Evolutionary conservation across 306 rosid genomes (phyloP).

Genomic region (Dalbergia cochinchinensis): DNA sequence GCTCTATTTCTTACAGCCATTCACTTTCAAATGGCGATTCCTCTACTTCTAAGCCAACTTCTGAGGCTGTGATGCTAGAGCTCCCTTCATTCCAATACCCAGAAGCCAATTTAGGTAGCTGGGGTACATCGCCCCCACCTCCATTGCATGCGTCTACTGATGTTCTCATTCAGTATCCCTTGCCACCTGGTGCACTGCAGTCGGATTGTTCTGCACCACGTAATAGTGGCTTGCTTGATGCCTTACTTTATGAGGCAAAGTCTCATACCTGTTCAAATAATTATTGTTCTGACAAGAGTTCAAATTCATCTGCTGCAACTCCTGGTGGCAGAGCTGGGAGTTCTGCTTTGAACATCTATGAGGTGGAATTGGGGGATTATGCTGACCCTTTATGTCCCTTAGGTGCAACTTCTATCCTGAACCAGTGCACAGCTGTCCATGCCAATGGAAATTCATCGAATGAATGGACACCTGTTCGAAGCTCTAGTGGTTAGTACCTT

Average conservation of each 20-base stretch:
- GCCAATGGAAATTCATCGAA: conserved; percentile 72
- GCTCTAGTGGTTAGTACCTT: conserved; percentile 68
- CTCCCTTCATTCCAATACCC: conserved; percentile 99
- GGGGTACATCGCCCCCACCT: conserved; percentile 75
- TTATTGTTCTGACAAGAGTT: conserved; percentile 69
- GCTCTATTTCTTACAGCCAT: conserved; percentile 68
- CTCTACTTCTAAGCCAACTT: conserved; percentile 86
- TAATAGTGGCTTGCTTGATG: conserved; percentile 90
- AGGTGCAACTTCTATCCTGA: conserved; percentile 69
- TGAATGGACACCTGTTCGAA: conserved; percentile 54
- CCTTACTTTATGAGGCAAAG: conserved; percentile 75
- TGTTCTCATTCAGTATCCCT: conserved; percentile 71
- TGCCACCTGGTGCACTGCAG: conserved; percentile 57
- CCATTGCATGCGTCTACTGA: conserved; percentile 77
- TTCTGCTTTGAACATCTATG: conserved; percentile 60
- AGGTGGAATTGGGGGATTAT: conserved; percentile 73
- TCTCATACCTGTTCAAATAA: conserved; percentile 62
- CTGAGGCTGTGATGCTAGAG: conserved; percentile 88
- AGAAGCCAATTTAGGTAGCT: conserved; percentile 81
- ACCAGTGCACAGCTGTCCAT: conserved; percentile 66
- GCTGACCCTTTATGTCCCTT: conserved; percentile 69
- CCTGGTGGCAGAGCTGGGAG: conserved; percentile 65
- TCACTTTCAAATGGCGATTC: conserved; percentile 90
- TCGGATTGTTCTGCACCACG: conserved; percentile 76
- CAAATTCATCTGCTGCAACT: conserved; percentile 73